Evolutionary conservation across 208 protist genomes (phyloP).

Genomic region (Strigomonas culicis): DNA sequence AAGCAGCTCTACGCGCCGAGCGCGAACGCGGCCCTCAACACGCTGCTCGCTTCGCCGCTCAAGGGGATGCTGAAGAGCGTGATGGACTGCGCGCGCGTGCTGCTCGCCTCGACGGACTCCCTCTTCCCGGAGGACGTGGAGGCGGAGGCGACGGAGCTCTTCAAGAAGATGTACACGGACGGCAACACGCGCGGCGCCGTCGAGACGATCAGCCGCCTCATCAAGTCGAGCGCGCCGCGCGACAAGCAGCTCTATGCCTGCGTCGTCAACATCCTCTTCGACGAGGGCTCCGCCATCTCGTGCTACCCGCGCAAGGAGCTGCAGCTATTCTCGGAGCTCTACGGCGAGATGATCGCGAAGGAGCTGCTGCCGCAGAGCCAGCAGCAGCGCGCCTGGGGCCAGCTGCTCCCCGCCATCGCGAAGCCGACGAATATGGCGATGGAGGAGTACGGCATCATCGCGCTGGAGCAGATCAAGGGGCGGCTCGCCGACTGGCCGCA

Average conservation of each 20-base stretch:
- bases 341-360: conserved; percentile 80
- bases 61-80: conserved; percentile 74
- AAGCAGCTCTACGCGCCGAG: conserved; percentile 77
- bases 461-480: conserved; percentile 94
- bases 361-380: conserved; percentile 69
- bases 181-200: conserved; percentile 51
- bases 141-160: conserved; percentile 79
- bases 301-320: conserved; percentile 81
- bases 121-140: conserved; percentile 83
- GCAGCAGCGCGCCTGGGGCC: conserved; percentile 70
- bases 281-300: conserved; percentile 64
- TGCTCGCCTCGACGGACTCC: conserved; percentile 73
- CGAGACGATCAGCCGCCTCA: conserved; percentile 49
- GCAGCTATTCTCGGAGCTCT: conserved; percentile 76
- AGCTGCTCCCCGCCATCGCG: conserved; percentile 91
- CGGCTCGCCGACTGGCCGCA: conserved; percentile 96
- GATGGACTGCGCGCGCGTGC: conserved; percentile 57
- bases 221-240: conserved; percentile 55
- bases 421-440: conserved; percentile 87
- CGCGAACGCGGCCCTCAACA: conserved; percentile 78
- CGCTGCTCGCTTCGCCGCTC: conserved; percentile 66
- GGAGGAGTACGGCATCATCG: conserved; percentile 96
- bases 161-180: conserved; percentile 78
- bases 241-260: conserved; percentile 85
- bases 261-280: conserved; percentile 86